Evolutionary conservation across 768 basidiomycete genomes (phyloP), one percentile per base, ranked within the genome.

Genomic region (Xerocomellus dryophilus): DNA sequence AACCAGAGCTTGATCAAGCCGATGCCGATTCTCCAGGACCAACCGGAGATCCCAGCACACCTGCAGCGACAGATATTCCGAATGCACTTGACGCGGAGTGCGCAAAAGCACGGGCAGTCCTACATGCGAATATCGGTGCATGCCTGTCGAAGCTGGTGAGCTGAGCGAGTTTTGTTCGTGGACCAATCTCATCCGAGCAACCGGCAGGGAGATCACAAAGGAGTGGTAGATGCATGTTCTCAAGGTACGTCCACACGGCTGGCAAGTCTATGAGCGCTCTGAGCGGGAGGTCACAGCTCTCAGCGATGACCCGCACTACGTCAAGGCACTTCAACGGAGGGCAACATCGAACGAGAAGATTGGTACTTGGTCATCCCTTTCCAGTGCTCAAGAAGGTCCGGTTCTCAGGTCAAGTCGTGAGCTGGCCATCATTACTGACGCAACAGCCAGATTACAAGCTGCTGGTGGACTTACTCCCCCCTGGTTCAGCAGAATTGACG

Each of bases 251-350:
- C 12, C 17, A 44, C 12, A 21, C 18, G 6, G 8, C 35, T 25
- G 45, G 20, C 32, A 40, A 12, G 7, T 14, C 17, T 21, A 7
- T 50, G n/a, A 7, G 51, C 9, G 9, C 18, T 20, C 51, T 50
- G 48, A 60, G 14, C 55, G 55, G 17, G 11, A 43, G 52, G 31
- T n/a, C 42, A 35, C 63, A 94, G 93, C 94, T 23, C 76, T 99
- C n/a, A 71, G 78, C 31, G 90, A 98, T 62, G 90, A 97, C 63
- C 88, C 93, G 12, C 67, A 73, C 20, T 96, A 98, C 66, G 69
- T 88, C 60, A 98, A 96, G 71, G 95, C 88, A 1, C 74, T 97
- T 7, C 90, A 93, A 65, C 76, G 97, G 61, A 83, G 97, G n/a
- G 94, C 94, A 12, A 65, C 80, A 20, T 90, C 90, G 7, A 96